Evolutionary conservation across 106 monocot genomes (phyloP).

Genomic region (Acorus calamus): DNA sequence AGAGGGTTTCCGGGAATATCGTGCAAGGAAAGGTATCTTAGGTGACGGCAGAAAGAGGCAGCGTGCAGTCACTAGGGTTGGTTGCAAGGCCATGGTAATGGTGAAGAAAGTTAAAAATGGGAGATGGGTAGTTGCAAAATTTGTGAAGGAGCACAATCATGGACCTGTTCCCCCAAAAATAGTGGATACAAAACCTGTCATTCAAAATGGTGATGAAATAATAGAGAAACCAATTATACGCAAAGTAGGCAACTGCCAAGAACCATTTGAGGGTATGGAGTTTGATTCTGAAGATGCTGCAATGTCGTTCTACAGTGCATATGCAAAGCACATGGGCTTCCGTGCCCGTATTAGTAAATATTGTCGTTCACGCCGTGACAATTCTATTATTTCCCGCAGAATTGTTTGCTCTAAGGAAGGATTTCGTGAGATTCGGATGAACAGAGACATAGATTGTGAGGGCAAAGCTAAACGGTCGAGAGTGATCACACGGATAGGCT

Average conservation of each 20-base stretch:
- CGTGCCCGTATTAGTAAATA: too few species aligned
- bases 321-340: too few species aligned
- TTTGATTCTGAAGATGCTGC: too few species aligned
- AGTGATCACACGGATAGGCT: too few species aligned
- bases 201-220: slow-evolving; percentile 1
- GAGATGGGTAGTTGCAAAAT: slow-evolving; percentile 36
- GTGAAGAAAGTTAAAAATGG: slow-evolving; percentile 30
- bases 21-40: slow-evolving; percentile 12
- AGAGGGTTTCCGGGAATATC: slow-evolving; percentile 30
- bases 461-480: not conserved
- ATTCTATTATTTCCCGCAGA: too few species aligned
- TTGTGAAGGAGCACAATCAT: slow-evolving; percentile 46
- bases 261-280: too few species aligned
- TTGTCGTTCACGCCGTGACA: too few species aligned
- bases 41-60: slow-evolving; percentile 21
- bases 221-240: not conserved
- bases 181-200: slow-evolving; percentile 7
- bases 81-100: slow-evolving; percentile 44
- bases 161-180: slow-evolving; percentile 17
- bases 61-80: slow-evolving; percentile 31
- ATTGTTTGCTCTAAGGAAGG: too few species aligned
- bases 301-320: too few species aligned
- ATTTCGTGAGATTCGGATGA: too few species aligned
- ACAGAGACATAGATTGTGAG: too few species aligned
- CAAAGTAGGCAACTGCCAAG: too few species aligned